These are phyloP conservation scores for Phialophora chinensis DNA, from an alignment of 2,329 filamentous ascomycete species.

Conservation along the genomic window DNA sequence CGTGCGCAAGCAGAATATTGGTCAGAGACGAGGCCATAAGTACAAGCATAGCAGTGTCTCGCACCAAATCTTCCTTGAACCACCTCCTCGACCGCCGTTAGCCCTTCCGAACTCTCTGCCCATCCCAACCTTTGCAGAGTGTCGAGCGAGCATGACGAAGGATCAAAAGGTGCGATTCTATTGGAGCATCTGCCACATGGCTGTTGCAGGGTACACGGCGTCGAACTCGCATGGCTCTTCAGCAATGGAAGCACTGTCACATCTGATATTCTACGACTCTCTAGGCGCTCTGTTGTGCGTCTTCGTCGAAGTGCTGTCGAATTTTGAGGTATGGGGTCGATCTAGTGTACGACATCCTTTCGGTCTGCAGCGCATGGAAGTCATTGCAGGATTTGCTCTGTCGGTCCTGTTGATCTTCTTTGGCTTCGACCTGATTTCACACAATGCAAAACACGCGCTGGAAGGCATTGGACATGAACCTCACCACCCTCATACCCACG, in stretches of 20 bases:
- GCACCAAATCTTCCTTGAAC: conserved; percentile 95
- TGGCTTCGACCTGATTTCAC: conserved; percentile 91
- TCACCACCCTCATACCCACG: conserved; percentile 72
- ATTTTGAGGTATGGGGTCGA: conserved; percentile 97
- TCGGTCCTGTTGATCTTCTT: conserved; percentile 97
- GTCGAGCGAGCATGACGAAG: conserved; percentile 84
- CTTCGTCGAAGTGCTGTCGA: conserved; percentile 87
- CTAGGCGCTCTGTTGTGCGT: conserved; percentile 91
- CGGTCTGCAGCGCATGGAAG: conserved; percentile 86
- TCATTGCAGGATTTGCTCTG: conserved; percentile 93
- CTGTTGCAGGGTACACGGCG: conserved; percentile 82
- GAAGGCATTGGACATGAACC: conserved; percentile 74
- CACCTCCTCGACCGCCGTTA: conserved; percentile 80
- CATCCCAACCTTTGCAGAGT: conserved; percentile 86
- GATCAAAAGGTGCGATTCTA: conserved; percentile 82
- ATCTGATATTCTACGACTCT: conserved; percentile 94
- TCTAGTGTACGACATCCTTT: conserved; percentile 94
- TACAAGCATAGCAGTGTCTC: conserved; percentile 98
- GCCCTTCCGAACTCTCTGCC: conserved; percentile 90
- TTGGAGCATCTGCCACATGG: conserved; percentile 89
- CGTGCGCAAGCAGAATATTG: conserved; percentile 69
- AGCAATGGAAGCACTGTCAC: conserved; percentile 88
- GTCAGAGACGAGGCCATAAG: conserved; percentile 90
- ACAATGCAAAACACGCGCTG: conserved; percentile 90
- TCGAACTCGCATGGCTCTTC: conserved; percentile 85